These are phyloP conservation scores for Pezicula radicicola DNA, from an alignment of 2,329 filamentous ascomycete genomes.

Conservation along the genomic window DNA sequence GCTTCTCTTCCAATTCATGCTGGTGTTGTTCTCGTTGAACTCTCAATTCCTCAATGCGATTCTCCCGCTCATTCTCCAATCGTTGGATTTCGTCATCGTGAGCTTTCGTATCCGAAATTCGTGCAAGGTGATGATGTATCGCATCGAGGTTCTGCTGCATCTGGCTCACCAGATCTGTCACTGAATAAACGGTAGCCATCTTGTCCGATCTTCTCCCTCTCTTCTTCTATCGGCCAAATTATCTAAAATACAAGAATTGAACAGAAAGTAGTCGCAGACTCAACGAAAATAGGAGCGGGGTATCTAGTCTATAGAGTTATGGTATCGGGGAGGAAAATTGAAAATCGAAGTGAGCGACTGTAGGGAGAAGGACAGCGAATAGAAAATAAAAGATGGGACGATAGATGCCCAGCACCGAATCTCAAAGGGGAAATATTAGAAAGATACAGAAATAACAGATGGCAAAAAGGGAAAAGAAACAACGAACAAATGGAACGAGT, in stretches of 20 bases:
- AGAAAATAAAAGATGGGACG: background rate
- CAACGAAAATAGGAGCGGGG: too few relatives aligned
- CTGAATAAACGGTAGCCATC: conserved; percentile 2
- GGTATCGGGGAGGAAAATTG: too few relatives aligned
- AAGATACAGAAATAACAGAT: background rate
- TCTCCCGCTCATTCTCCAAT: conserved; percentile 18
- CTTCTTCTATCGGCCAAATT: background rate
- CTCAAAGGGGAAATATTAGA: too few relatives aligned
- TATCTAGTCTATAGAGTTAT: too few relatives aligned
- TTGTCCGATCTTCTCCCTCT: background rate
- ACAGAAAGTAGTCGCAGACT: too few relatives aligned
- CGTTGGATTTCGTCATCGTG: conserved; percentile 22
- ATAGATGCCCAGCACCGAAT: background rate
- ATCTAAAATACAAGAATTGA: background rate
- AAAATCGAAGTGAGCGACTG: background rate
- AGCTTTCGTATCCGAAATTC: conserved; percentile 16
- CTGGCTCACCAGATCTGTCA: conserved; percentile 19
- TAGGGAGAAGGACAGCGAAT: background rate
- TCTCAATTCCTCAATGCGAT: conserved; percentile 15
- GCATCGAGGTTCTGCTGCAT: conserved; percentile 25
- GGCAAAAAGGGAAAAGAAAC: background rate
- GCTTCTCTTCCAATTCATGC: conserved; percentile 7
- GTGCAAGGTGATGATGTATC: conserved; percentile 19
- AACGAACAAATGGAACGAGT: background rate
- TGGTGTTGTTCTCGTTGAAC: conserved; percentile 13